Percentiles rank a stretch among this genome's conserved stretches.
Conservation (phyloP, 352 stramenopile genomes). For the Halophytophthora batemanensis region DNA sequence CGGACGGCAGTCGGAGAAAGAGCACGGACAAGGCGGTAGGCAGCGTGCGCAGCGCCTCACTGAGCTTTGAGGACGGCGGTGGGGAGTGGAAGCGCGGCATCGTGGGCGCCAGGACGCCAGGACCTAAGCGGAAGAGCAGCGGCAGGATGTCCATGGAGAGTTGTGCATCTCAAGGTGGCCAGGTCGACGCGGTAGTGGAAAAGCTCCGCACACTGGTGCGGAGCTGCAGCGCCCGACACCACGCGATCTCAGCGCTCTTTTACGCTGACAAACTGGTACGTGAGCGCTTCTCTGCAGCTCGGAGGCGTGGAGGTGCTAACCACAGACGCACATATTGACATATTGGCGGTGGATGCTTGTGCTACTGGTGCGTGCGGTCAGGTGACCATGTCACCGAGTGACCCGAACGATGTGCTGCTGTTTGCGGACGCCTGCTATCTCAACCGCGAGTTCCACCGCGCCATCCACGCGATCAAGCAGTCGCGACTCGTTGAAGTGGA, state of each 20-base stretch:
- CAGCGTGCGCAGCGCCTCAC: no score
- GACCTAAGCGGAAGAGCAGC: background rate
- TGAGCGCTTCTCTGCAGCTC: background rate
- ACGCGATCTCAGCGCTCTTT: conserved; percentile 58
- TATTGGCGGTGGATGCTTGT: background rate
- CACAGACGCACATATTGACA: background rate
- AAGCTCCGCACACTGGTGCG: conserved; percentile 44
- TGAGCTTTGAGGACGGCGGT: background rate
- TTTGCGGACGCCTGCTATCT: conserved; percentile 75
- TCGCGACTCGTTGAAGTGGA: conserved; percentile 38
- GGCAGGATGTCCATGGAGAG: conserved; percentile 1
- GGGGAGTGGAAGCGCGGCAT: background rate
- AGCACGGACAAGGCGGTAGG: no score
- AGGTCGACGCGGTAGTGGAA: conserved; percentile 9
- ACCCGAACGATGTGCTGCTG: conserved; percentile 59
- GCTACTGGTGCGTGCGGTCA: conserved; percentile 7
- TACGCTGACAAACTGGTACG: conserved; percentile 76
- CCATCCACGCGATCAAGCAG: conserved; percentile 70
- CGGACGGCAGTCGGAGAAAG: no score
- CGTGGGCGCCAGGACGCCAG: background rate
- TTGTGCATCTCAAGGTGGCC: background rate
- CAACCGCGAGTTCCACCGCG: conserved; percentile 69
- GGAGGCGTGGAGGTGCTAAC: background rate
- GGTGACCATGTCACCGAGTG: conserved; percentile 45
- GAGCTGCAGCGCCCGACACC: conserved; percentile 49